phyloP scores from a whole-genome alignment of 176 grass and related monocot species.

The Leersia perrieri region DNA sequence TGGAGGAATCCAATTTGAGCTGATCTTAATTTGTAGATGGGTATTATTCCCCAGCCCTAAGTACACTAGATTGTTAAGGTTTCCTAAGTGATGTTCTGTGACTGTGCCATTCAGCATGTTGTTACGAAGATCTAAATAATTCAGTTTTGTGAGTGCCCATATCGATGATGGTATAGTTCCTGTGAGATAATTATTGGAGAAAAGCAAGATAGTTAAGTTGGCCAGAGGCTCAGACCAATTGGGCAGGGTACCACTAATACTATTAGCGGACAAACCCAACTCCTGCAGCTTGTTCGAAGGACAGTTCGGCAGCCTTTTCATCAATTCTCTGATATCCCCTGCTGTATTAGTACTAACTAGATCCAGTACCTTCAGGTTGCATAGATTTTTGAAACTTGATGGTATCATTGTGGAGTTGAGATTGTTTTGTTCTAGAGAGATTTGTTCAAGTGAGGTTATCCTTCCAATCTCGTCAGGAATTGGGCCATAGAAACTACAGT shows the following conservation, averaged over 20 bases:
- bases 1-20: slow-evolving; percentile 14
- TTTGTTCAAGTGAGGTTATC: slow-evolving; percentile 19
- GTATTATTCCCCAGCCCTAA: not conserved
- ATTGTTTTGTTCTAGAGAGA: not conserved
- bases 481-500: not conserved
- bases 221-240: not conserved
- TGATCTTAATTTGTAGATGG: slow-evolving; percentile 6
- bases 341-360: rapidly evolving
- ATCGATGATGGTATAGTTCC: not conserved
- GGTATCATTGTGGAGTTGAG: slow-evolving; percentile 21
- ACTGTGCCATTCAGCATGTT: slow-evolving; percentile 14
- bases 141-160: not conserved
- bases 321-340: slow-evolving; percentile 23
- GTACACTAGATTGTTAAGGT: not conserved
- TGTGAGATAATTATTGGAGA: not conserved
- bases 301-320: slow-evolving; percentile 24
- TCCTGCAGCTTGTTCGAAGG: not conserved
- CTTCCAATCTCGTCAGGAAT: slow-evolving; percentile 5
- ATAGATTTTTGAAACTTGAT: slow-evolving; percentile 22
- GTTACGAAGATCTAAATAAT: not conserved
- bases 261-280: not conserved
- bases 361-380: slow-evolving; percentile 5
- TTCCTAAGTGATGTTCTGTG: not conserved
- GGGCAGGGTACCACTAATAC: not conserved
- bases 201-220: not conserved